Base-by-base conservation (phyloP, 169 alveolate genomes). In the Eimeria tenella region DNA sequence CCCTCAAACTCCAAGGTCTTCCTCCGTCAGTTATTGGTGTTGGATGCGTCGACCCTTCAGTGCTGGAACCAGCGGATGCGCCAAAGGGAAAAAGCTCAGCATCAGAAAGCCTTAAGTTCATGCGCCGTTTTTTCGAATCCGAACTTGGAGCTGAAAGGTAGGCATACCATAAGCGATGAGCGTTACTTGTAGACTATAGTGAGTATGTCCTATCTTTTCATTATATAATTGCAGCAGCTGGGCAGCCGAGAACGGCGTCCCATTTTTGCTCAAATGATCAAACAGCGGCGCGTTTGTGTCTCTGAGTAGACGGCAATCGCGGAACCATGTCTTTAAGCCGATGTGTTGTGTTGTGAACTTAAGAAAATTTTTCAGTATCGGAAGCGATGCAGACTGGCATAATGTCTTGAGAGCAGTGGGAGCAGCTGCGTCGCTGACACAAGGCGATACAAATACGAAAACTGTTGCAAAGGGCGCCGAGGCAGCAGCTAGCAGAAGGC, bases 61-160 rank as follows among this genome's bases (percentile, higher is more conserved):
- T 83, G 60, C n/a, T 83, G 10, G 62, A 83, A 19, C 91, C 91
- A 4, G 50, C n/a, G 11, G 50, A n/a, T 23, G 68, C n/a, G 15
- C 25, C 62, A 49, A 71, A 42, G 60, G 93, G 73, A 71, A 55
- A 74, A 75, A 52, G 7, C 13, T 56, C 86, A 5, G 94, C 74
- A 21, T 83, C 65, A 5, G 95, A 87, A 50, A 87, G 82, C 49
- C 86, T 53, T 11, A 31, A 55, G 84, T 86, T 93, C 70, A 82
- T 65, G 75, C 90, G 84, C 62, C 65, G 93, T 56, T 86, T 73
- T 23, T 93, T 93, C 89, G 77, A 68, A 50, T 93, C 94, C 19
- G 95, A 93, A 53, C 65, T 93, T 7, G 95, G 95, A 50, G 82
- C 92, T 52, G 95, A 93, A 70, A 70, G 84, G 95, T 93, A 15